Conservation (phyloP, 1,284 basidiomycete species). For the Tylopilus orsonianus region DNA sequence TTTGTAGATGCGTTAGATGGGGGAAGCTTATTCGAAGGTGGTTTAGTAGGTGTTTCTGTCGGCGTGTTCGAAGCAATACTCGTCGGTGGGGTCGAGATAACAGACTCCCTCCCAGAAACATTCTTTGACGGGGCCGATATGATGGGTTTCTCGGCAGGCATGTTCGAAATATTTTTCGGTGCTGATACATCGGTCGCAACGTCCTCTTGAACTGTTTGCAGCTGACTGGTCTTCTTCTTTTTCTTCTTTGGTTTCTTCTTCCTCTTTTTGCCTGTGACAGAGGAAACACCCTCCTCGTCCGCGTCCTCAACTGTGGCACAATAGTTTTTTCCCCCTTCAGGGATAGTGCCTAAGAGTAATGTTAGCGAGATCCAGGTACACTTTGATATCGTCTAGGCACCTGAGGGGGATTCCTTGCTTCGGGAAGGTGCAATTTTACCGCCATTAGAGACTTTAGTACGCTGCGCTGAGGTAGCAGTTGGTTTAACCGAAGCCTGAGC, state of each 20-base stretch:
- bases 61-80: slow-evolving; percentile 17
- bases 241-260: slow-evolving; percentile 73
- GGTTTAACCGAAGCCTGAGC: slow-evolving; percentile 14
- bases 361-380: neutral
- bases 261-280: slow-evolving; percentile 53
- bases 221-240: slow-evolving; percentile 59
- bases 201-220: slow-evolving; percentile 25
- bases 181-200: slow-evolving; percentile 16
- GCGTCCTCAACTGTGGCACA: slow-evolving; percentile 65
- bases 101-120: neutral
- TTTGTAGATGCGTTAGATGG: slow-evolving; percentile 27
- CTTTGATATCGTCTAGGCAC: slow-evolving; percentile 13
- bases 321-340: slow-evolving; percentile 35
- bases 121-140: slow-evolving; percentile 21
- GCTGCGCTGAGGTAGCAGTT: slow-evolving; percentile 5
- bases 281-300: slow-evolving; percentile 47
- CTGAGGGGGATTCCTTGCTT: slow-evolving; percentile 12
- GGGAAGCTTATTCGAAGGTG: slow-evolving; percentile 19
- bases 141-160: neutral
- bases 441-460: slow-evolving; percentile 7
- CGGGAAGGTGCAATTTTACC: slow-evolving; percentile 8
- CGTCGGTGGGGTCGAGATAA: slow-evolving; percentile 20
- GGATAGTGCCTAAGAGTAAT: slow-evolving; percentile 9
- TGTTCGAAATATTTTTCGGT: slow-evolving; percentile 9
- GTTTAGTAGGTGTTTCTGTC: slow-evolving; percentile 18